Percentiles rank a stretch among this genome's conserved stretches.
Conservation (phyloP, 2,329 filamentous ascomycete species). For the Diplodia intermedia region DNA sequence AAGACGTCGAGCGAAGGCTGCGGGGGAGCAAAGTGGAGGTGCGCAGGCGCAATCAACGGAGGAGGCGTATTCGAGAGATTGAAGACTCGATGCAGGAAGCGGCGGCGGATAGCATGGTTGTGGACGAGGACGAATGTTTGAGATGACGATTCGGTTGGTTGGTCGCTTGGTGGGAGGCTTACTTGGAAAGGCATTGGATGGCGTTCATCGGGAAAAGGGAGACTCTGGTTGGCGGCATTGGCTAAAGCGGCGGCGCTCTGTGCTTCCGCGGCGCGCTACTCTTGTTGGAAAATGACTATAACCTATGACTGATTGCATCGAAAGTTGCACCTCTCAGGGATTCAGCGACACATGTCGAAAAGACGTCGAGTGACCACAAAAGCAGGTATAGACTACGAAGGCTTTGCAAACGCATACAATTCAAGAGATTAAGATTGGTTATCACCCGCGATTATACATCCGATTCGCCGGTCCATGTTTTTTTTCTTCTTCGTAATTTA, state of each 20-base stretch:
- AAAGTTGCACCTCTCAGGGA: not conserved
- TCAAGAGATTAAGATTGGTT: not conserved
- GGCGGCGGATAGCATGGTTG: conserved; percentile 29
- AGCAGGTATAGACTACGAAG: not conserved
- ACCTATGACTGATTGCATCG: not conserved
- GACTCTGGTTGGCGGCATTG: not conserved
- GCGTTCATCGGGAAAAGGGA: conserved; percentile 6
- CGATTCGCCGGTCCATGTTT: not conserved
- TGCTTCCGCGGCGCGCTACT: not conserved
- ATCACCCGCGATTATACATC: not conserved
- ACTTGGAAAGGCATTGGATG: conserved; percentile 21
- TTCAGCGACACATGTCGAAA: not conserved
- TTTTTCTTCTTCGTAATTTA: not conserved
- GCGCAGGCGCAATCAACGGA: conserved; percentile 15
- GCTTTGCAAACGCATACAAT: too few relatives aligned
- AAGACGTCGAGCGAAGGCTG: conserved; percentile 31
- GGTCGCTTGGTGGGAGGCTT: not conserved
- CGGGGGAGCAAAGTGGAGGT: conserved; percentile 25
- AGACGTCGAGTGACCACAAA: not conserved
- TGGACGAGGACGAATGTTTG: conserved; percentile 24
- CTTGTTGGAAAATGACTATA: conserved; percentile 2
- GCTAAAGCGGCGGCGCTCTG: not conserved
- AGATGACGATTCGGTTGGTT: not conserved
- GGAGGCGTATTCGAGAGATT: conserved; percentile 14
- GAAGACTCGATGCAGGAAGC: conserved; percentile 19